Base-by-base conservation (phyloP, 345 rosid species). In the Eucalyptus erythrocorys region DNA sequence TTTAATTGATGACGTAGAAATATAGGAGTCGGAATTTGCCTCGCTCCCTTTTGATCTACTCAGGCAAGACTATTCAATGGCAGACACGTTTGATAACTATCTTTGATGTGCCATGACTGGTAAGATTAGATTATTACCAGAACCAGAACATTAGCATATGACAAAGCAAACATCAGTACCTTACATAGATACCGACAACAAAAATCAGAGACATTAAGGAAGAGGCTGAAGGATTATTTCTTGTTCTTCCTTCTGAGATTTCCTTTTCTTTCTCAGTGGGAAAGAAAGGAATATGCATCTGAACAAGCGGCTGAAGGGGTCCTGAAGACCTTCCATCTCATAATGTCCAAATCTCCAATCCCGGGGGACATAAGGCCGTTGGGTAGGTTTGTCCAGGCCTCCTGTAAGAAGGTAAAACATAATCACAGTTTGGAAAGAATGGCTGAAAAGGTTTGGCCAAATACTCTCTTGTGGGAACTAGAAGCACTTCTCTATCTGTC, bases 321-420 rank as follows among this genome's bases (percentile, higher is more conserved):
- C 99, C 91, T 96, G 99, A 85, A 97, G 95, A 90, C 99, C 98
- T 87, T 97, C 99, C 97, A 97, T 92, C 92, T 96, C 94, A 89
- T 97, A 97, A 91, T 95, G 99, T 89, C 99, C 99, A 91, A 97
- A 97, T 79, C 97, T 95, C 99, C 99, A 97, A 89, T 97, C 99
- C 82, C 98, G 93, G 40, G 90, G 92, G 71, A 96, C 87, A 42
- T 86, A 92, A 26, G 93, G 93, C 37, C 97, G 93, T 87, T 92
- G 89, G 13, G 90, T 91, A 34, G 99, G 98, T 90, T 94, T 91
- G 89, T 97, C 99, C 42, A 97, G 96, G 61, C 99, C 99, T 89
- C 98, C 99, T 96, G 92, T 66, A 86, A 64, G 40, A n/a, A 85
- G 17, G 55, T 34, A 57, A 8, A 57, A 32, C 87, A 89, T 61